Evolutionary conservation across 2,329 filamentous ascomycete genomes (phyloP).

Genomic region (Trichoderma afroharzianum): DNA sequence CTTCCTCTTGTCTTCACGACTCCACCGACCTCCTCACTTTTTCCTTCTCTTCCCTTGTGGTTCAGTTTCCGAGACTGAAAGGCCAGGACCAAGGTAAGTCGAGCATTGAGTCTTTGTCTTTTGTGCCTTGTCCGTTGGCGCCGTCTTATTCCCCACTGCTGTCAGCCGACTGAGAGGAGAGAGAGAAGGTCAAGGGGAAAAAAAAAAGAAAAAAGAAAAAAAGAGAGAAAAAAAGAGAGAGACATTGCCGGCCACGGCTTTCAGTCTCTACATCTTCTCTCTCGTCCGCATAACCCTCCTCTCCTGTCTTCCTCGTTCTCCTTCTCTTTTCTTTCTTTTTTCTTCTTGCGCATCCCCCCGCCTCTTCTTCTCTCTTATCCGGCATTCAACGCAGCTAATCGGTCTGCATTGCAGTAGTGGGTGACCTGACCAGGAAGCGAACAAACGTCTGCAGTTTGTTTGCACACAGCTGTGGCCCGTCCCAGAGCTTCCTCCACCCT

Average conservation of each 20-base stretch:
- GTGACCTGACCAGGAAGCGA: slow-evolving; percentile 22
- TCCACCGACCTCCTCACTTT: slow-evolving; percentile 34
- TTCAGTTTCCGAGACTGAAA: slow-evolving; percentile 22
- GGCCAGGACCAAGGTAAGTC: slow-evolving; percentile 16
- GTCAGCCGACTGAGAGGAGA: slow-evolving; percentile 12
- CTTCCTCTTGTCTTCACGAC: slow-evolving; percentile 32
- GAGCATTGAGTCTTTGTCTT: neutral
- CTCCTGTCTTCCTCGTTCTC: neutral
- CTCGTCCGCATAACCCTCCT: neutral
- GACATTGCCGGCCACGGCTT: slow-evolving; percentile 2
- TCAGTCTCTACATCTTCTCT: slow-evolving; percentile 1
- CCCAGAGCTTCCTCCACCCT: slow-evolving; percentile 12
- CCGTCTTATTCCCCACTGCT: slow-evolving; percentile 29
- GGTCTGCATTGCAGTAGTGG: slow-evolving; percentile 33
- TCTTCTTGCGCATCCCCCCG: neutral
- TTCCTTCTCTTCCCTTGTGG: slow-evolving; percentile 13
- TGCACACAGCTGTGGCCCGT: slow-evolving; percentile 21
- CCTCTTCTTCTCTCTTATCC: slow-evolving; percentile 16
- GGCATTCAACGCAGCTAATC: slow-evolving; percentile 31
- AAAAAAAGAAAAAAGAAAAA: neutral
- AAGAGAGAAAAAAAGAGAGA: slow-evolving; percentile 8
- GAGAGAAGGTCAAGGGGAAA: neutral
- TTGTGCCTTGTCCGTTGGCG: slow-evolving; percentile 20
- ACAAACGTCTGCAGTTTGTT: slow-evolving; percentile 23
- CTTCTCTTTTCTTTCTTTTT: neutral